These are phyloP conservation scores for Ascochyta pisi DNA, from an alignment of 2,329 filamentous ascomycete genomes.

Conservation along the genomic window DNA sequence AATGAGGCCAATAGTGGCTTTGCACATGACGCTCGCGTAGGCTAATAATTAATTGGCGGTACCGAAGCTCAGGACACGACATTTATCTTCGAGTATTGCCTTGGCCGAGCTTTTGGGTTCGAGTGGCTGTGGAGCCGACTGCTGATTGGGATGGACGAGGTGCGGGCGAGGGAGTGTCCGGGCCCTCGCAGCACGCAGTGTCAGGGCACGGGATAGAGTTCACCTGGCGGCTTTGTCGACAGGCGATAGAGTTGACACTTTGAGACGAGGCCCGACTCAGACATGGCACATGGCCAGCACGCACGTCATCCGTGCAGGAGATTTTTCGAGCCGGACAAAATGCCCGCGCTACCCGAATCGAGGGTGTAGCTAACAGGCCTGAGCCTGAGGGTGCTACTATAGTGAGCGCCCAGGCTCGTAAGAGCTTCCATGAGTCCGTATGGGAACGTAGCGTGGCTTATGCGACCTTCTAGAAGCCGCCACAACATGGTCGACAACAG, in stretches of 20 bases:
- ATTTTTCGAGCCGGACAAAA: conserved; percentile 32
- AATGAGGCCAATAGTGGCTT: conserved; percentile 31
- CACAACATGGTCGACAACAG: conserved; percentile 23
- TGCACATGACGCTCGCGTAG: conserved; percentile 6
- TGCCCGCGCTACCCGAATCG: conserved; percentile 27
- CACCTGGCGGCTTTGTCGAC: conserved; percentile 20
- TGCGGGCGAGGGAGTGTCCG: conserved; percentile 20
- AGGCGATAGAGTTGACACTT: conserved; percentile 23
- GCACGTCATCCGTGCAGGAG: conserved; percentile 39
- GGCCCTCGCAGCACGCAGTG: not conserved
- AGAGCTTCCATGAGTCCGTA: conserved; percentile 25
- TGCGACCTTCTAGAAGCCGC: conserved; percentile 41
- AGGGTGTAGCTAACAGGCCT: conserved; percentile 17
- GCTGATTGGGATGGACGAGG: conserved; percentile 24
- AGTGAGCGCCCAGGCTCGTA: no score
- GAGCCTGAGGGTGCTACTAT: conserved; percentile 2
- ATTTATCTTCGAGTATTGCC: conserved; percentile 19
- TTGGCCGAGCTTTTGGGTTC: conserved; percentile 20
- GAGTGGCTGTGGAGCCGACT: conserved; percentile 13
- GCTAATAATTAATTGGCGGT: not conserved
- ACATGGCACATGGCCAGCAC: conserved; percentile 28
- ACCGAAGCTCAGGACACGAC: conserved; percentile 10
- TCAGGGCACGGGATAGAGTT: conserved; percentile 16
- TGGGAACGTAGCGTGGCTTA: conserved; percentile 22
- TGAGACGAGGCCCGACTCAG: conserved; percentile 6